Conservation (phyloP, 2,329 filamentous ascomycete species). For the Volutella citrinella region DNA sequence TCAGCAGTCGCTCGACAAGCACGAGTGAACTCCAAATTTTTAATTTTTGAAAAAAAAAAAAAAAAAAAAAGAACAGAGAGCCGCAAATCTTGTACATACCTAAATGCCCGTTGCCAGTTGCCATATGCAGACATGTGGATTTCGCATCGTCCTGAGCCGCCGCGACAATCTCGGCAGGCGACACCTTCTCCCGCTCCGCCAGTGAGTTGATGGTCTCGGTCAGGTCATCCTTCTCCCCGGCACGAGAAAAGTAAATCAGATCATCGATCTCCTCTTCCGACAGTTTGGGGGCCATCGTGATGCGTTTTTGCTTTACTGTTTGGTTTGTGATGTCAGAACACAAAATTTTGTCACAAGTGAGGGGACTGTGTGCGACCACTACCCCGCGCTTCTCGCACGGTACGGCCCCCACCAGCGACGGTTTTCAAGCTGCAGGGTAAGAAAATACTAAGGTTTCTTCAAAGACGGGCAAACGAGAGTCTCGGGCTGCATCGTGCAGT, state of each 20-base stretch:
- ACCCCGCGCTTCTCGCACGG: constrained; percentile 37
- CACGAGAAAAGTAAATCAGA: constrained; percentile 81
- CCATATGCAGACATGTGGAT: constrained; percentile 87
- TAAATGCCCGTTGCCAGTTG: constrained; percentile 82
- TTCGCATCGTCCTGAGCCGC: constrained; percentile 71
- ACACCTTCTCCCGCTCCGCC: constrained; percentile 57
- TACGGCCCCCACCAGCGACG: no score
- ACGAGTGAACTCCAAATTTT: constrained; percentile 5
- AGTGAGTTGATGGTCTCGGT: constrained; percentile 56
- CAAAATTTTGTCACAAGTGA: constrained; percentile 34
- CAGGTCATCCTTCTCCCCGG: constrained; percentile 72
- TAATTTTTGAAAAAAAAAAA: neutral
- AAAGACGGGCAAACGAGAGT: no score
- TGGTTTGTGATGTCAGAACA: constrained; percentile 14
- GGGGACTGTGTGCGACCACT: constrained; percentile 35
- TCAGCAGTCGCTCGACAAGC: no score
- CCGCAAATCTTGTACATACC: constrained; percentile 56
- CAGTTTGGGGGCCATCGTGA: constrained; percentile 50
- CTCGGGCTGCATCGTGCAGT: no score
- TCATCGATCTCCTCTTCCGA: constrained; percentile 85
- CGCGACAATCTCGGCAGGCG: constrained; percentile 62
- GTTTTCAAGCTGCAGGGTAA: constrained; percentile 20
- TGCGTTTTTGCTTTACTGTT: constrained; percentile 11
- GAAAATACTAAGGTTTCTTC: neutral
- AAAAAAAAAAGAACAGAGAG: neutral